phyloP scores from a whole-genome alignment of 1,284 basidiomycete genomes.

The Puccinia horiana region DNA sequence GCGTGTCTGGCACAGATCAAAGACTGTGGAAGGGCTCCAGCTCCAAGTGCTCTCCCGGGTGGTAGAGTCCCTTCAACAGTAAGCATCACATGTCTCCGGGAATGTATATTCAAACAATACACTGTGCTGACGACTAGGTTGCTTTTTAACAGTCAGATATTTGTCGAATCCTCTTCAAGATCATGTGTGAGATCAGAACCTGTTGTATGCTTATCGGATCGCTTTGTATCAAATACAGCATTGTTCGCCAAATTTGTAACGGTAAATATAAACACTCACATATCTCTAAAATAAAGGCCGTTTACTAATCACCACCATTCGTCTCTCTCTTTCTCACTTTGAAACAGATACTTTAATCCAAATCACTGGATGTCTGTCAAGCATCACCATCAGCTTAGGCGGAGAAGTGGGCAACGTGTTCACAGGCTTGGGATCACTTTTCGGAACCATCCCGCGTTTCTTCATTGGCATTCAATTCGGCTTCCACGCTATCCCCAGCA shows the following conservation, averaged over 20 bases:
- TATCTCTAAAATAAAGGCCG: background rate
- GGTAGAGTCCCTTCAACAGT: background rate
- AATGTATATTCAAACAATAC: no score
- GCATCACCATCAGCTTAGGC: background rate
- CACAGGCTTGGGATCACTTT: background rate
- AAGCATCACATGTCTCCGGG: background rate
- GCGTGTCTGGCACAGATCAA: constrained; percentile 3
- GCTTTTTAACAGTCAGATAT: constrained; percentile 9
- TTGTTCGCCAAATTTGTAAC: constrained; percentile 2
- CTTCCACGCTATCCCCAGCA: background rate
- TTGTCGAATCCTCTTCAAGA: constrained; percentile 10
- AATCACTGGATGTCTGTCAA: constrained; percentile 4
- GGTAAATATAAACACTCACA: background rate
- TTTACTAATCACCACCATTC: background rate
- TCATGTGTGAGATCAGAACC: constrained; percentile 20
- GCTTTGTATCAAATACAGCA: background rate
- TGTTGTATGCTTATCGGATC: background rate
- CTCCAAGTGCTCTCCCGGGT: constrained; percentile 5
- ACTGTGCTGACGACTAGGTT: background rate
- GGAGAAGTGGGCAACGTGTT: background rate
- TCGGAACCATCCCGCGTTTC: background rate
- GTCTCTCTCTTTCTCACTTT: background rate
- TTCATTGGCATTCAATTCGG: background rate
- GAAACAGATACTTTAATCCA: constrained; percentile 13
- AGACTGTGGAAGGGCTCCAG: constrained; percentile 17